Conservation (phyloP, 2,329 filamentous ascomycete genomes). For the Aspergillus ochraceoroseus region DNA sequence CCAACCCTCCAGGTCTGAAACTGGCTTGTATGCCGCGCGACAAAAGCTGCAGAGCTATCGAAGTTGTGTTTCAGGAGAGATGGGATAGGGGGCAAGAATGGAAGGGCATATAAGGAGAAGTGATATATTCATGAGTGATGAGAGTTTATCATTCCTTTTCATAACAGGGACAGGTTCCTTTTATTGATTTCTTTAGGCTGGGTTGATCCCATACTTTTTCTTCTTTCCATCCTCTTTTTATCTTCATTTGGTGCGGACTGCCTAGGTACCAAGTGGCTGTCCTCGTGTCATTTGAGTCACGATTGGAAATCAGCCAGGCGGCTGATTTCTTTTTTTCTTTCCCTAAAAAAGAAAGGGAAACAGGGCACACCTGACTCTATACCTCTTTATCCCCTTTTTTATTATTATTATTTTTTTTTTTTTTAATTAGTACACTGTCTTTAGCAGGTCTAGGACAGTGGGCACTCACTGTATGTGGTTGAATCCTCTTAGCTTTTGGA, state of each 20-base stretch:
- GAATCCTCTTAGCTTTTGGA: not conserved
- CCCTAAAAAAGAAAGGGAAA: slow-evolving; percentile 2
- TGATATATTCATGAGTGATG: not conserved
- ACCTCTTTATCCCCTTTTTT: no score
- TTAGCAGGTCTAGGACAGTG: slow-evolving; percentile 7
- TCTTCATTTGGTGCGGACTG: no score
- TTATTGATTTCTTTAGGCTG: not conserved
- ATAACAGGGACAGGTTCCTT: not conserved
- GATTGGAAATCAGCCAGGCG: slow-evolving; percentile 1
- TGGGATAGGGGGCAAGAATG: not conserved
- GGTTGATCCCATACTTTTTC: slow-evolving; percentile 7
- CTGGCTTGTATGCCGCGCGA: slow-evolving; percentile 10
- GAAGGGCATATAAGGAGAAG: slow-evolving; percentile 7
- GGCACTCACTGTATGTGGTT: slow-evolving; percentile 1
- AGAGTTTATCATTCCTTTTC: not conserved
- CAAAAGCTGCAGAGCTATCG: slow-evolving; percentile 5
- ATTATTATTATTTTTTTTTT: no score
- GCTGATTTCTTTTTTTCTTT: no score
- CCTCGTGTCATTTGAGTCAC: not conserved
- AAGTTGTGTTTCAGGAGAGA: slow-evolving; percentile 5
- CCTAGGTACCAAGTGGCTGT: no score
- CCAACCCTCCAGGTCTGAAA: not conserved
- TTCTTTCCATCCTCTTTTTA: not conserved
- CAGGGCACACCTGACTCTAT: not conserved
- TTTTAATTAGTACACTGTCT: not conserved